Percentiles rank a stretch among this genome's conserved stretches.
Evolutionary conservation across 2,329 filamentous ascomycete genomes (phyloP).

Genomic region (Aspergillus neoniger): DNA sequence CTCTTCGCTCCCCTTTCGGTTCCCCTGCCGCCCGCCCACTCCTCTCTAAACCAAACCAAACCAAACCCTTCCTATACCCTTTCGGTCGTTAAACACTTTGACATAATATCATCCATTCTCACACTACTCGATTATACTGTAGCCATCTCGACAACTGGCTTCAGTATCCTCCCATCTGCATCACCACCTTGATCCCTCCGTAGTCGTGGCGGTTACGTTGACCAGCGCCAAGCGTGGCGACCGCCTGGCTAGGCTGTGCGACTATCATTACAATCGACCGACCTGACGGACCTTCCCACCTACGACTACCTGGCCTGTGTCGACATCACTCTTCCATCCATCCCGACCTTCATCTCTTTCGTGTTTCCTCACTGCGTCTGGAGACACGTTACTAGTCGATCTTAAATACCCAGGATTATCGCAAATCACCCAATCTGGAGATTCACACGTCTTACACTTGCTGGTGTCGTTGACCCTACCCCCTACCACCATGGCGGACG

Average conservation of each 20-base stretch:
- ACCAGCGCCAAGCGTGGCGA: slow-evolving; percentile 29
- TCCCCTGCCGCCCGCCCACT: neutral
- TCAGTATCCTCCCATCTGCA: slow-evolving; percentile 1
- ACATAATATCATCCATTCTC: slow-evolving; percentile 1
- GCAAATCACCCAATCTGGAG: slow-evolving; percentile 29
- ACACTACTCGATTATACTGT: slow-evolving; percentile 1
- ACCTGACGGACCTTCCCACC: slow-evolving; percentile 11
- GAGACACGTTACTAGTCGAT: neutral
- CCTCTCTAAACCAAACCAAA: neutral
- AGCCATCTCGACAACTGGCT: slow-evolving; percentile 1
- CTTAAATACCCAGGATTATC: neutral
- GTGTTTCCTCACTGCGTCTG: neutral
- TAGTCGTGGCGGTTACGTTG: slow-evolving; percentile 20
- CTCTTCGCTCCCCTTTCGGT: slow-evolving; percentile 11
- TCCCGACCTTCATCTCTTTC: slow-evolving; percentile 8
- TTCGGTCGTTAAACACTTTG: slow-evolving; percentile 4
- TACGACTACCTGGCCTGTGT: slow-evolving; percentile 8
- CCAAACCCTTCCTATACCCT: slow-evolving; percentile 6
- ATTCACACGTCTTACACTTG: slow-evolving; percentile 19
- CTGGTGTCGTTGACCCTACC: slow-evolving; percentile 27
- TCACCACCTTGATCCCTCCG: neutral
- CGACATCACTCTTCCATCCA: slow-evolving; percentile 9
- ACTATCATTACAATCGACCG: slow-evolving; percentile 19
- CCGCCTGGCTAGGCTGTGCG: slow-evolving; percentile 32
- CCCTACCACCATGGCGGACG: slow-evolving; percentile 42